Evolutionary conservation across 495 filamentous ascomycete species (phyloP), one percentile per base, ranked within the genome.

Genomic region (Lasiosphaeris hirsuta): DNA sequence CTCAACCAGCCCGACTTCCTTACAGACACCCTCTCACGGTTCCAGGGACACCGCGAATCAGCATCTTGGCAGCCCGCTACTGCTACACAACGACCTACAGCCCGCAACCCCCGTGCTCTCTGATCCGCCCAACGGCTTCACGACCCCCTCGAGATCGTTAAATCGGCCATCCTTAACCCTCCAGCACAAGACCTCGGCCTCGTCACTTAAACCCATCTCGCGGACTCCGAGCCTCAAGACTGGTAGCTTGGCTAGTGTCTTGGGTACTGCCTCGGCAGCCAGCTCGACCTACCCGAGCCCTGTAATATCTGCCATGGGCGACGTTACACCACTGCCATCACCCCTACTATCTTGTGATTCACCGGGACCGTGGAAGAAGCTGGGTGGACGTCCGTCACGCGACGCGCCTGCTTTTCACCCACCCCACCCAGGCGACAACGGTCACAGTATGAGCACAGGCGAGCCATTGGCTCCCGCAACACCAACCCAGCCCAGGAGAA

Each of bases 301-400:
- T 2, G 83, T 86, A 56, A 79, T 96, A 39, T 84, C 85, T 56
- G 89, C 92, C 15, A 86, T 96, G 83, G 83, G 84, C 39, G 90
- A 96, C 65, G 86, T 98, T 56, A 98, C 94, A 4, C 94, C 94
- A 50, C 72, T 98, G 18, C 94, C 94, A 10, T 97, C 94, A 5
- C 94, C 94, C 7, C 80, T 97, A 39, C 76, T 89, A 56, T 80
- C 81, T 7, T 75, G 75, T 57, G 86, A 87, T 43, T 90, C 88
- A 7, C 88, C 92, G n/a, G 81, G 81, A 5, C 85, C 85, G 17
- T 89, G 87, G 86, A 84, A 76, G 63, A 76, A 73, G 63, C 69
- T 82, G 15, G 59, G 68, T 37, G 66, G 79, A 63, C 63, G 68
- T 49, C 45, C 67, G 60, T 67, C 78, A 51, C 72, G 67, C 63